These are phyloP conservation scores for Haematococcus lacustris DNA, from an alignment of 139 green algal species.

Conservation along the genomic window DNA sequence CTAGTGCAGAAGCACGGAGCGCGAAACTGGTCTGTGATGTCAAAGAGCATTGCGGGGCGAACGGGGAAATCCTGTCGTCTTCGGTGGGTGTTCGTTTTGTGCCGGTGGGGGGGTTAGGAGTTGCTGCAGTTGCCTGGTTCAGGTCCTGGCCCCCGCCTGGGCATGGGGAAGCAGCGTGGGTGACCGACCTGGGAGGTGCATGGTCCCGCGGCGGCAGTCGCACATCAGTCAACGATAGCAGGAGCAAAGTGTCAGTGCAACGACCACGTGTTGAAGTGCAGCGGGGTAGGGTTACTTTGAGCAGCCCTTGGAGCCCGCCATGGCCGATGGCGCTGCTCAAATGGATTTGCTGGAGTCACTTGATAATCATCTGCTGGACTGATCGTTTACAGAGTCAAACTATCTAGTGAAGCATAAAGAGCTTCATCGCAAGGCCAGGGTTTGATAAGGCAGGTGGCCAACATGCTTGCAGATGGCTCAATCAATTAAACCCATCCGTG, in stretches of 20 bases:
- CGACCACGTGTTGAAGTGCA: no score
- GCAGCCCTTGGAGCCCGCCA: neutral
- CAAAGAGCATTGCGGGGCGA: slow-evolving; percentile 40
- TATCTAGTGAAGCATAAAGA: neutral
- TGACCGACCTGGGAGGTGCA: neutral
- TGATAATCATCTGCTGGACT: neutral
- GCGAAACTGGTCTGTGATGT: slow-evolving; percentile 60
- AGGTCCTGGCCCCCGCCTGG: no score
- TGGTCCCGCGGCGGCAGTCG: neutral
- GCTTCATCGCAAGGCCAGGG: no score
- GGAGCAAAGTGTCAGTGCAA: no score
- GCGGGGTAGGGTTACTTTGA: neutral
- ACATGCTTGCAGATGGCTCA: slow-evolving; percentile 54
- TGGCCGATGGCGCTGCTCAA: neutral
- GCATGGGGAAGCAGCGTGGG: neutral
- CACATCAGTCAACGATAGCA: neutral
- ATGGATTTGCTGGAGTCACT: neutral
- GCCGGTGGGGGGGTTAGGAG: neutral
- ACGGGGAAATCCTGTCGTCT: slow-evolving; percentile 65
- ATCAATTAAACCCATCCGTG: slow-evolving; percentile 67
- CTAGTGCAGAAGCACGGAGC: slow-evolving; percentile 57
- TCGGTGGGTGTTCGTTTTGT: slow-evolving; percentile 18
- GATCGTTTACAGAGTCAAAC: neutral
- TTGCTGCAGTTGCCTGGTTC: no score
- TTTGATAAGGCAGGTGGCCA: no score